Conservation (phyloP, 225 moss, liverwort and hornwort species). For the Lunularia cruciata region DNA sequence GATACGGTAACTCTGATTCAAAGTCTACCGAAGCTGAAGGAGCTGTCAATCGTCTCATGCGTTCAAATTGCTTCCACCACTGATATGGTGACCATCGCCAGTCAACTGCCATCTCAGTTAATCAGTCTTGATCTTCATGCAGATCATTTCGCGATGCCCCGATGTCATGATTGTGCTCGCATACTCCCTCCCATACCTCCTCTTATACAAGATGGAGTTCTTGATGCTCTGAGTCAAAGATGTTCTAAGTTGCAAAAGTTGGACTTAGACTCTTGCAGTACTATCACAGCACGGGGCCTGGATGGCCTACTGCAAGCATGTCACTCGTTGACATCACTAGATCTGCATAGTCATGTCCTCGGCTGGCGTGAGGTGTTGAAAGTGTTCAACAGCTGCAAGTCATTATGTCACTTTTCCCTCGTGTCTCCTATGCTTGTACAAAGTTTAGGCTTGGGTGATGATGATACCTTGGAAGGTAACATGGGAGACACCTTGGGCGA, state of each 20-base stretch:
- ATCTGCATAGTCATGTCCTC: slow-evolving; percentile 61
- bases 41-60: slow-evolving; percentile 66
- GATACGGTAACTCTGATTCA: slow-evolving; percentile 47
- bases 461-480: slow-evolving; percentile 14
- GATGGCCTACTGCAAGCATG: slow-evolving; percentile 54
- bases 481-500: neutral
- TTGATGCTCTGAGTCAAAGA: slow-evolving; percentile 42
- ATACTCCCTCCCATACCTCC: slow-evolving; percentile 32
- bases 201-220: slow-evolving; percentile 56
- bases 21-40: slow-evolving; percentile 56
- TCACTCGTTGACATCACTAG: slow-evolving; percentile 68
- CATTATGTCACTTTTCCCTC: slow-evolving; percentile 77
- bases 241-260: slow-evolving; percentile 60
- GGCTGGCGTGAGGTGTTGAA: slow-evolving; percentile 70
- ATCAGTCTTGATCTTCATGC: slow-evolving; percentile 60
- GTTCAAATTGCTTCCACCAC: slow-evolving; percentile 37
- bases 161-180: slow-evolving; percentile 36
- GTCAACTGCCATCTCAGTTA: slow-evolving; percentile 60
- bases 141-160: slow-evolving; percentile 20
- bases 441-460: slow-evolving; percentile 22
- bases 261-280: slow-evolving; percentile 55
- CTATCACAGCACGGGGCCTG: slow-evolving; percentile 45
- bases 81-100: slow-evolving; percentile 57
- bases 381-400: slow-evolving; percentile 58
- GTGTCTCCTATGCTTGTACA: slow-evolving; percentile 47